Conservation (phyloP, 1,284 basidiomycete species). For the Pterulicium gracile region DNA sequence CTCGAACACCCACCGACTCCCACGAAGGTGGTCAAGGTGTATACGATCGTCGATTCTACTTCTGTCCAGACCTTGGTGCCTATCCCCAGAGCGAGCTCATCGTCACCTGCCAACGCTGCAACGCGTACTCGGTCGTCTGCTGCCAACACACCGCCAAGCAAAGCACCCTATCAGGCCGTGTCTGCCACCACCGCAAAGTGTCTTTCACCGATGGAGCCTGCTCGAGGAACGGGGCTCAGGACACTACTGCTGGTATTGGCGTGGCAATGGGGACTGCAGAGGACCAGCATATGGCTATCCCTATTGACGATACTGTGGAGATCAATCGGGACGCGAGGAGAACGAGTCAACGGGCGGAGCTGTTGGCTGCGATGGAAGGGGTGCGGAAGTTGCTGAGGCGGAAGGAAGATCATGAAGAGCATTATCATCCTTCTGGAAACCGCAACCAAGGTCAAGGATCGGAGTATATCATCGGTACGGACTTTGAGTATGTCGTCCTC, state of each 20-base stretch:
- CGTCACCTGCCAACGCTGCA: not conserved
- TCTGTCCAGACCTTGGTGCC: not conserved
- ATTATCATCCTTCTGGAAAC: not conserved
- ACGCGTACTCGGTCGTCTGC: not conserved
- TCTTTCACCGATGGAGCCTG: not conserved
- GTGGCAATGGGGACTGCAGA: not conserved
- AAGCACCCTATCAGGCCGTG: not conserved
- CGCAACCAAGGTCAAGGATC: not conserved
- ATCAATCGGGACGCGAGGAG: slow-evolving; percentile 9
- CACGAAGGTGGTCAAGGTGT: not conserved
- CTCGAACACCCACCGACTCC: not conserved
- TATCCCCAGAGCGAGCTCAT: not conserved
- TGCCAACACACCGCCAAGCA: not conserved
- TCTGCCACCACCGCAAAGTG: not conserved
- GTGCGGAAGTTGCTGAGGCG: slow-evolving; percentile 4
- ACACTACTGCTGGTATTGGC: not conserved
- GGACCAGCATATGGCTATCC: slow-evolving; percentile 6
- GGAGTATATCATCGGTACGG: slow-evolving; percentile 17
- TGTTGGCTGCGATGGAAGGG: slow-evolving; percentile 22
- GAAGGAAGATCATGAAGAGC: slow-evolving; percentile 1
- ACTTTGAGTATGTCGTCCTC: slow-evolving; percentile 25
- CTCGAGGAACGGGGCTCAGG: not conserved
- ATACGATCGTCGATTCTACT: not conserved
- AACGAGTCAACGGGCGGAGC: slow-evolving; percentile 25
- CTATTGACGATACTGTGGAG: slow-evolving; percentile 18